These are phyloP conservation scores for Lagenaria siceraria DNA, from an alignment of 306 rosid species.

Conservation along the genomic window DNA sequence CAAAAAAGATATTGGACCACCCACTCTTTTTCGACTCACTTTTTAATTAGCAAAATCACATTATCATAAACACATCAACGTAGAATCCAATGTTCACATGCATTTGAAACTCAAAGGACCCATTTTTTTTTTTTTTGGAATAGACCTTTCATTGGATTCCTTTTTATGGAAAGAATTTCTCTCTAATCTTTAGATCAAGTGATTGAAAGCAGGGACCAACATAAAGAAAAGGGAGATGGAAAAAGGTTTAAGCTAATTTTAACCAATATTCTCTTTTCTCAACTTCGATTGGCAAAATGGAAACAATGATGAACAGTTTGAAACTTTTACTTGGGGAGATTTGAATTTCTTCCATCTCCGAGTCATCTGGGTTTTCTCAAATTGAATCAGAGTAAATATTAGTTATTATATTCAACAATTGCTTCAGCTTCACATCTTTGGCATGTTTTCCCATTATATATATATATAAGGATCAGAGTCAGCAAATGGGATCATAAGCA, in stretches of 20 bases:
- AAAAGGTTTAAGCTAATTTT: neutral
- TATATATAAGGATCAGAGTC: neutral
- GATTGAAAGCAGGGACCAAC: neutral
- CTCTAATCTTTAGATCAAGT: neutral
- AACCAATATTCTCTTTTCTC: neutral
- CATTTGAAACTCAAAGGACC: slow-evolving; percentile 4
- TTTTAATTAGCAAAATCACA: neutral
- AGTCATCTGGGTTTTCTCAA: too few relatives aligned
- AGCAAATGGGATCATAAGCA: neutral
- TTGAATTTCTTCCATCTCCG: neutral
- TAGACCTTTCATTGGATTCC: slow-evolving; percentile 9
- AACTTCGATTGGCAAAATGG: neutral
- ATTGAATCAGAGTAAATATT: too few relatives aligned
- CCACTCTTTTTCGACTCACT: neutral
- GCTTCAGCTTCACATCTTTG: neutral
- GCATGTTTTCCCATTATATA: neutral
- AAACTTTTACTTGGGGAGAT: neutral
- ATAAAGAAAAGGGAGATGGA: neutral
- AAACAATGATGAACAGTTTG: neutral
- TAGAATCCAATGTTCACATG: slow-evolving; percentile 12
- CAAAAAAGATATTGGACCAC: neutral
- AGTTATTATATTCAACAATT: neutral
- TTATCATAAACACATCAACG: neutral
- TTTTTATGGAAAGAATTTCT: neutral
- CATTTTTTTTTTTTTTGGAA: neutral